A percentile compares a stretch with the other conserved stretches of the same genome.
phyloP scores from a whole-genome alignment of 495 filamentous ascomycete species.

The Cenococcum geophilum region DNA sequence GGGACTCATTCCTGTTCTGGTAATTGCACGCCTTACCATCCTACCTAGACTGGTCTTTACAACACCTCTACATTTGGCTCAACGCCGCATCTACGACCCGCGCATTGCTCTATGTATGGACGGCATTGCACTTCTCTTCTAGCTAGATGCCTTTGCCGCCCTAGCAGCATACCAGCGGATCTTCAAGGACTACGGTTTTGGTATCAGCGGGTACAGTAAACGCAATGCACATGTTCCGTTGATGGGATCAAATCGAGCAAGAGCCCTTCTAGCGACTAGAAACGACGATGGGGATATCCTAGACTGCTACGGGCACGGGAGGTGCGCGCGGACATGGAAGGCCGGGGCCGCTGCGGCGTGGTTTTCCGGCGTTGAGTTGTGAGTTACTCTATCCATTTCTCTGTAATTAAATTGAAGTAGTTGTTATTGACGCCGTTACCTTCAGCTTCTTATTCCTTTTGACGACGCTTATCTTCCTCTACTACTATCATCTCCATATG shows the following conservation, averaged over 20 bases:
- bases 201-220: not conserved
- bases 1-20: slow-evolving; percentile 34
- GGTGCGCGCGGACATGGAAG: slow-evolving; percentile 11
- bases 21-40: slow-evolving; percentile 25
- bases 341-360: slow-evolving; percentile 18
- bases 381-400: not conserved
- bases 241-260: too few relatives aligned
- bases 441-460: slow-evolving; percentile 22
- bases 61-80: slow-evolving; percentile 17
- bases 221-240: not conserved
- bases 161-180: slow-evolving; percentile 21
- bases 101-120: slow-evolving; percentile 21
- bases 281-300: too few relatives aligned
- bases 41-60: slow-evolving; percentile 22
- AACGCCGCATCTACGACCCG: slow-evolving; percentile 22
- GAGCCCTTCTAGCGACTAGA: too few relatives aligned
- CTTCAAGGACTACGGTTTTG: slow-evolving; percentile 10
- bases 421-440: not conserved
- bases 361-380: slow-evolving; percentile 24
- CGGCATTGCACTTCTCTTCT: slow-evolving; percentile 17
- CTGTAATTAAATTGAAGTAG: not conserved
- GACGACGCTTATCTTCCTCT: slow-evolving; percentile 24
- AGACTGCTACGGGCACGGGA: not conserved
- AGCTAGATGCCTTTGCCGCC: slow-evolving; percentile 18
- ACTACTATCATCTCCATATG: slow-evolving; percentile 23